These are phyloP conservation scores for Aaosphaeria arxii DNA, from an alignment of 2,329 filamentous ascomycete species.

Conservation along the genomic window DNA sequence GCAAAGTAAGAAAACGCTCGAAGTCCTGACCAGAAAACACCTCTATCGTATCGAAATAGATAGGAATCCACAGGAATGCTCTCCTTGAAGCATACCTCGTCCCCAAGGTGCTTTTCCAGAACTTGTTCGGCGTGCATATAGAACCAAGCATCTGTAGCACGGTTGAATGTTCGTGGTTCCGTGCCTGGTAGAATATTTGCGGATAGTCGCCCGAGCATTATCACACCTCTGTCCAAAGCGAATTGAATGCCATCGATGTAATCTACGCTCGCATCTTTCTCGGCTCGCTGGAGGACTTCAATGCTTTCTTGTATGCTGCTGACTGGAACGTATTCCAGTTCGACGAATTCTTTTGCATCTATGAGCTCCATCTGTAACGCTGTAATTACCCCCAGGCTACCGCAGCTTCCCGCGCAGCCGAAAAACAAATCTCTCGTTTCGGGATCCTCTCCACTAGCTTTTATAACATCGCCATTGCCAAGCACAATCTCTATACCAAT, in stretches of 20 bases:
- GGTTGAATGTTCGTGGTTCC: conserved; percentile 49
- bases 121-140: conserved; percentile 61
- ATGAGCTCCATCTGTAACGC: conserved; percentile 58
- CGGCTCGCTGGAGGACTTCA: conserved; percentile 47
- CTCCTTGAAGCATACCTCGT: conserved; percentile 28
- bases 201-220: conserved; percentile 60
- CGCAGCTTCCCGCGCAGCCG: conserved; percentile 58
- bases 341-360: conserved; percentile 55
- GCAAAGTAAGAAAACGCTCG: conserved; percentile 62
- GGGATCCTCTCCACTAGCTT: conserved; percentile 43
- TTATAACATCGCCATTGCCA: conserved; percentile 55
- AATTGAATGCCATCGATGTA: conserved; percentile 71
- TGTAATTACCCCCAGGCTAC: conserved; percentile 61
- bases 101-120: conserved; percentile 6
- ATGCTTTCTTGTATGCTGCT: conserved; percentile 50
- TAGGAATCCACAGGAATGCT: conserved; percentile 51
- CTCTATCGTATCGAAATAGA: conserved; percentile 62
- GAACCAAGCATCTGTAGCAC: conserved; percentile 67
- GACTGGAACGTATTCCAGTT: conserved; percentile 59
- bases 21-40: conserved; percentile 62
- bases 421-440: conserved; percentile 55
- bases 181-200: conserved; percentile 41
- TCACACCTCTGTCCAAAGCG: conserved; percentile 51
- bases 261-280: conserved; percentile 47
- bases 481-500: conserved; percentile 63